These are phyloP conservation scores for Yamadazyma taylorii DNA, from an alignment of 1,139 yeast genomes.

Conservation along the genomic window DNA sequence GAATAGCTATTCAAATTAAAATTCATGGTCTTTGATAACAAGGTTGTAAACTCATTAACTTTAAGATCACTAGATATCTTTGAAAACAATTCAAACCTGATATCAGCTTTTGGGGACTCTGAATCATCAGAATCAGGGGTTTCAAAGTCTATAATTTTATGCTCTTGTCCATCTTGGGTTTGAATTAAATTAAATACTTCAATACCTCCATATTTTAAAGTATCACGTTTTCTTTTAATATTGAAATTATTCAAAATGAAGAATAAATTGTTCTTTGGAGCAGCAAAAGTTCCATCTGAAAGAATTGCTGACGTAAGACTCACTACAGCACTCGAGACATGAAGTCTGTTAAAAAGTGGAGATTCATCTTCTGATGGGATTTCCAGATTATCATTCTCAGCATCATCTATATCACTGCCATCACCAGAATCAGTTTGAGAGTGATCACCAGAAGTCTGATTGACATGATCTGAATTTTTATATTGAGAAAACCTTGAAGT, in stretches of 20 bases:
- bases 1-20: conserved; percentile 30
- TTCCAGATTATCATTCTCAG: conserved; percentile 1
- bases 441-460: conserved; percentile 9
- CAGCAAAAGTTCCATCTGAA: conserved; percentile 38
- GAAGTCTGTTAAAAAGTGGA: conserved; percentile 33
- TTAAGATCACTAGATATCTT: conserved; percentile 20
- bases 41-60: conserved; percentile 38
- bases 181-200: conserved; percentile 29
- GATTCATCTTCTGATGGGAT: too few species aligned
- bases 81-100: conserved; percentile 51
- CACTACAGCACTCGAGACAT: conserved; percentile 32
- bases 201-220: conserved; percentile 49
- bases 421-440: conserved; percentile 6
- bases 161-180: conserved; percentile 16
- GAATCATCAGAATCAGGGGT: conserved; percentile 7
- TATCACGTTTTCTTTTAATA: conserved; percentile 43
- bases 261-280: conserved; percentile 26
- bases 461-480: conserved; percentile 21
- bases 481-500: conserved; percentile 31
- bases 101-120: conserved; percentile 38
- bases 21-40: conserved; percentile 45
- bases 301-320: conserved; percentile 48
- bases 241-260: conserved; percentile 31
- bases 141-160: conserved; percentile 23
- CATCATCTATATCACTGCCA: conserved; percentile 11